Percentiles rank a stretch among this genome's conserved stretches.
These are phyloP conservation scores for Colletotrichum trifolii DNA, from an alignment of 2,329 filamentous ascomycete genomes.

Conservation along the genomic window DNA sequence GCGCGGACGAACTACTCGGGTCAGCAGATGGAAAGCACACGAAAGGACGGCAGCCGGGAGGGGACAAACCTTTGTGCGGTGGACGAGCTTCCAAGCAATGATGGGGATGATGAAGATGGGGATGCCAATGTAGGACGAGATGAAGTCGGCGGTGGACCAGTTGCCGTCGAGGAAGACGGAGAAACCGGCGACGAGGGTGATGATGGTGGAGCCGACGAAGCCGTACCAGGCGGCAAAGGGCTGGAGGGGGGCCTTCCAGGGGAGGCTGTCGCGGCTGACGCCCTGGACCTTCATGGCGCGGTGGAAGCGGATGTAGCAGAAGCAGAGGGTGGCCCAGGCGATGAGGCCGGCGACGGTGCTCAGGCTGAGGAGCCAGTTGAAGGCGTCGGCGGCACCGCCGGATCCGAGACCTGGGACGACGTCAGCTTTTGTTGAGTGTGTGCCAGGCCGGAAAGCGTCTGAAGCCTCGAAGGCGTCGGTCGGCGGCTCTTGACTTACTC, in stretches of 20 bases:
- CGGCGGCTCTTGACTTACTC: constrained; percentile 55
- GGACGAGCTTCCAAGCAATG: constrained; percentile 51
- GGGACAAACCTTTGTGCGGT: constrained; percentile 29
- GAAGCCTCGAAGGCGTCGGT: constrained; percentile 60
- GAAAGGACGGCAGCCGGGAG: neutral
- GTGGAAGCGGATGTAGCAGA: constrained; percentile 56
- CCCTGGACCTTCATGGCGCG: constrained; percentile 54
- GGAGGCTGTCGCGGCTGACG: constrained; percentile 47
- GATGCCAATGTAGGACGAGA: constrained; percentile 74
- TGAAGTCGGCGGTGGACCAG: constrained; percentile 66
- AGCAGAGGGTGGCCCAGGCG: constrained; percentile 56
- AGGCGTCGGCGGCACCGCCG: constrained; percentile 59
- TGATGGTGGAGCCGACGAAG: constrained; percentile 54
- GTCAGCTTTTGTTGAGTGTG: constrained; percentile 53
- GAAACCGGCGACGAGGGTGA: constrained; percentile 69
- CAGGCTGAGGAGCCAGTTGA: constrained; percentile 59
- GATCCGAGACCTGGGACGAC: constrained; percentile 50
- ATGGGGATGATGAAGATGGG: constrained; percentile 65
- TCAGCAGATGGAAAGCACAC: neutral
- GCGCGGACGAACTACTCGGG: constrained; percentile 39
- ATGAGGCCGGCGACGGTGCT: constrained; percentile 57
- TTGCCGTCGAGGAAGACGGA: constrained; percentile 70
- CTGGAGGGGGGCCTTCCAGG: constrained; percentile 57
- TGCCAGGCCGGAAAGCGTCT: constrained; percentile 1
- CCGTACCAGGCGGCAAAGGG: constrained; percentile 57